Evolutionary conservation across 768 basidiomycete genomes (phyloP), one percentile per base, ranked within the genome.

Genomic region (Hemileccinum impolitum): DNA sequence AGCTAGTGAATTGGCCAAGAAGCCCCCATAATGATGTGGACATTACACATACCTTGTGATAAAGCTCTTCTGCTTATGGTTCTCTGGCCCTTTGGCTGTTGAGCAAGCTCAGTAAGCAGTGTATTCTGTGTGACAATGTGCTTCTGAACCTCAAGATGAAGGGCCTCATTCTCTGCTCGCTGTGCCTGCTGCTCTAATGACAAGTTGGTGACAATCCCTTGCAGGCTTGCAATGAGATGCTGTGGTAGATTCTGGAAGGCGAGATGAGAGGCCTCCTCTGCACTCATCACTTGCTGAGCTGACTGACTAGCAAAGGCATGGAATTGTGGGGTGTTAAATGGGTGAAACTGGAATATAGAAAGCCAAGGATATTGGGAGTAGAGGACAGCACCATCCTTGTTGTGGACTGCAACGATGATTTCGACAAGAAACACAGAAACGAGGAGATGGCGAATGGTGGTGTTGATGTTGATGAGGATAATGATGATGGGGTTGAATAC

Each of bases 351-450:
- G 41, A 67, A 72, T 3, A 72, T 30, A 0, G 54, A 30, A 10
- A 48, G 39, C 4, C 56, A n/a, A 0, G 67, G 65, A 43, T 66
- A 31, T 0, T 42, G 28, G 0, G 35, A 21, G 31, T 46, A 69
- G 0, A 72, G 53, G n/a, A 71, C 41, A 2, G 70, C 70, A 2
- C 56, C 50, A 43, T 73, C 71, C 57, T 73, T n/a, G n/a, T n/a
- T n/a, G n/a, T n/a, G n/a, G n/a, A n/a, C n/a, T n/a, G n/a, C n/a
- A n/a, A n/a, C n/a, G n/a, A n/a, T n/a, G n/a, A n/a, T n/a, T n/a
- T n/a, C n/a, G n/a, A n/a, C n/a, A n/a, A n/a, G n/a, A n/a, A n/a
- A n/a, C n/a, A n/a, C n/a, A n/a, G n/a, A n/a, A n/a, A n/a, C n/a
- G n/a, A n/a, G n/a, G n/a, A n/a, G n/a, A n/a, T n/a, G n/a, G n/a